Base-by-base conservation (phyloP, 768 basidiomycete genomes). In the Lyophyllum semitale region DNA sequence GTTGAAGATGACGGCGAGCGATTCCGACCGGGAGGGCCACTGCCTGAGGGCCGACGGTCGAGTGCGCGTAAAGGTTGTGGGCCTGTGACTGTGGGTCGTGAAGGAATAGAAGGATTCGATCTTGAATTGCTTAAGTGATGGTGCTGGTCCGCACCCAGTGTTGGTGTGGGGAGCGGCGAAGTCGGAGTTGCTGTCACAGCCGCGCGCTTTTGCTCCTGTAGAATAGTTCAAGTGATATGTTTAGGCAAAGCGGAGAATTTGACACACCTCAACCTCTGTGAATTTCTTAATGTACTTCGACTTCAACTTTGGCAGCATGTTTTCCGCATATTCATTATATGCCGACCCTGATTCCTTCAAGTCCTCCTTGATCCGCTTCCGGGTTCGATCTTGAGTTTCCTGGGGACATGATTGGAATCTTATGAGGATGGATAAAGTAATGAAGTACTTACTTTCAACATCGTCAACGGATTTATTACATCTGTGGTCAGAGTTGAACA, bases 301-400 rank as follows among this genome's bases (percentile, higher is more conserved):
- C 74, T 93, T 95, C 49, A 95, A 72, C 63, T 85, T 88, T 1
- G 94, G 94, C 8, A 95, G 76, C n/a, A 80, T 75, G 51, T 78
- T 84, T 65, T 93, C 91, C 11, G 87, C 85, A 65, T 86, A 94
- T 29, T 96, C 94, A 29, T 82, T 81, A 69, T 96, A 94, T 30
- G 88, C 84, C 51, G 71, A 61, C n/a, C 77, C 76, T 0, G 93
- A 91, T 8, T 85, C 84, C 69, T 93, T 94, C 52, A 95, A 71
- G 66, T 95, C 94, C 65, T 96, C 94, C 68, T 90, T 93, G 68
- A 97, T 89, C 25, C 92, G 85, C 66, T 92, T 91, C 44, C 91
- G 81, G n/a, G 93, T 95, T 33, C 95, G 84, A 51, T 93, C 91
- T 74, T 96, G 94, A 11, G 88, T 89, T 62, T 95, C 93, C 92